Percentiles rank a stretch among this genome's conserved stretches.
Evolutionary conservation across 148 eudicot species (phyloP).

Genomic region (Arbutus unedo): DNA sequence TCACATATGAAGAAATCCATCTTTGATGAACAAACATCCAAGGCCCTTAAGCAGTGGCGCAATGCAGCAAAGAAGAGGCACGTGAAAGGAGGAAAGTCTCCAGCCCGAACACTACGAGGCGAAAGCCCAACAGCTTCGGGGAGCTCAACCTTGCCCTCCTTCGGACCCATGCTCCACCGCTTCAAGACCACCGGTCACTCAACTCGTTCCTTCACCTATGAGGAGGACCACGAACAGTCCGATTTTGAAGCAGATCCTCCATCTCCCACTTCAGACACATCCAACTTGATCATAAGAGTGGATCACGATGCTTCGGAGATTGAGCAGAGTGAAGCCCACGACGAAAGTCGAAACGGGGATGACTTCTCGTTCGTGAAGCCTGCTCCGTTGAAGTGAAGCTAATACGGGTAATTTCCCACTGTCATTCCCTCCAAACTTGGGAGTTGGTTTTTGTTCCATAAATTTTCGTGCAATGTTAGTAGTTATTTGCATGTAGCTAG

Average conservation of each 20-base stretch:
- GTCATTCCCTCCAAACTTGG: neutral
- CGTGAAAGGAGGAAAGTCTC: conserved; percentile 32
- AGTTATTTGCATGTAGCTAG: neutral
- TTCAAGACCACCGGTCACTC: conserved; percentile 65
- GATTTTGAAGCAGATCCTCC: conserved; percentile 30
- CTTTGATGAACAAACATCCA: conserved; percentile 87
- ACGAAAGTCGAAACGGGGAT: conserved; percentile 14
- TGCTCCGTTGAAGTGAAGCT: conserved; percentile 11
- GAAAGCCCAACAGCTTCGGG: conserved; percentile 27
- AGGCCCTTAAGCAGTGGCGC: conserved; percentile 77
- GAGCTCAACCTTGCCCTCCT: conserved; percentile 36
- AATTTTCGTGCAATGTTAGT: neutral
- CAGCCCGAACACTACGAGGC: conserved; percentile 31
- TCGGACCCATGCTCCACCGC: conserved; percentile 48
- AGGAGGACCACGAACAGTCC: conserved; percentile 17
- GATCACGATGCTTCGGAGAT: conserved; percentile 29
- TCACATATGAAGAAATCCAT: conserved; percentile 77
- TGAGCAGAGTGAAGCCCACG: conserved; percentile 19
- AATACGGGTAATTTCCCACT: neutral
- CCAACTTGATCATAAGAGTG: conserved; percentile 37
- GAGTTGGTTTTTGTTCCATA: neutral
- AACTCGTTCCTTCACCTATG: conserved; percentile 19
- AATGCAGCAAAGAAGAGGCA: conserved; percentile 62
- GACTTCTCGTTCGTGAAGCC: conserved; percentile 33
- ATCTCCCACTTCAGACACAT: conserved; percentile 15